Conservation (phyloP, 768 basidiomycete species). For the Strobilomyces confusus region DNA sequence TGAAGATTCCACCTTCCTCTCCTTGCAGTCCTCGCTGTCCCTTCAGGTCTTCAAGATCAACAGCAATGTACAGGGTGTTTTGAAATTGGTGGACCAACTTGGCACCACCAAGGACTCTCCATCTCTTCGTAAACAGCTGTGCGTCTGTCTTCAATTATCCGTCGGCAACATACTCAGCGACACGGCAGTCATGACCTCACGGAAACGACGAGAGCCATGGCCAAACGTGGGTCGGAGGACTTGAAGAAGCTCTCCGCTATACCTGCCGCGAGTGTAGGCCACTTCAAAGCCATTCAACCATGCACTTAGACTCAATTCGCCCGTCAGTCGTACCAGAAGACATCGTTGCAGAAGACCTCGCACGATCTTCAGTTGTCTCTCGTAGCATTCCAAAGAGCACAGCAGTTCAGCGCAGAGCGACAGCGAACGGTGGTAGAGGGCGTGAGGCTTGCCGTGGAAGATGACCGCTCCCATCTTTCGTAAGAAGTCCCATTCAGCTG, state of each 20-base stretch:
- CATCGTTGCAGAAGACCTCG: conserved; percentile 85
- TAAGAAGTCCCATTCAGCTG: neutral
- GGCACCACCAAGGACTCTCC: conserved; percentile 82
- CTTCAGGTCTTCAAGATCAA: conserved; percentile 99
- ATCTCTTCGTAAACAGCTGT: conserved; percentile 80
- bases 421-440: conserved; percentile 87
- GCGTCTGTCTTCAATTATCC: conserved; percentile 29
- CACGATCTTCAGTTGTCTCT: conserved; percentile 90
- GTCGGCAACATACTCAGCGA: conserved; percentile 1
- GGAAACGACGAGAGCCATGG: conserved; percentile 91
- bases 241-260: conserved; percentile 81
- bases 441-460: conserved; percentile 81
- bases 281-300: neutral
- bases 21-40: conserved; percentile 74
- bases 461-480: conserved; percentile 44
- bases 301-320: neutral
- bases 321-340: conserved; percentile 71
- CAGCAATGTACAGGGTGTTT: conserved; percentile 91
- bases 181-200: conserved; percentile 83
- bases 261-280: conserved; percentile 56
- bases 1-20: conserved; percentile 73
- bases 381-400: conserved; percentile 87
- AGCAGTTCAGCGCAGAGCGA: conserved; percentile 83
- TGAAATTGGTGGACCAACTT: conserved; percentile 95
- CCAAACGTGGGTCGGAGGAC: conserved; percentile 90